A percentile compares a stretch with the other conserved stretches of the same genome.
phyloP scores from a whole-genome alignment of 2,329 filamentous ascomycete genomes.

The Cladosporium sp. region DNA sequence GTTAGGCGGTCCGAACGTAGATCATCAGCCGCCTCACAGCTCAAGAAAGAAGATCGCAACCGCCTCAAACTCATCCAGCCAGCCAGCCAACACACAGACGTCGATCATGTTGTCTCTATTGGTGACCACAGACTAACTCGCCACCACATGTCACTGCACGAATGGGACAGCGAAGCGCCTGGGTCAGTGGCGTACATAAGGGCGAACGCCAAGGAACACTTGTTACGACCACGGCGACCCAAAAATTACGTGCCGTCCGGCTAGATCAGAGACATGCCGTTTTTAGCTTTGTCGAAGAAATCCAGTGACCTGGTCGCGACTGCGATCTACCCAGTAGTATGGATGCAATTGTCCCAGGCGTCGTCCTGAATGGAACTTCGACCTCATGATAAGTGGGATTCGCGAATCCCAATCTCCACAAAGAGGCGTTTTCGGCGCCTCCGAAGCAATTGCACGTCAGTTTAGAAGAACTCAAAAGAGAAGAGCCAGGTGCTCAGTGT shows the following conservation, averaged over 20 bases:
- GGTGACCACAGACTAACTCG: neutral
- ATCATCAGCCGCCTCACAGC: no score
- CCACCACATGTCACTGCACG: neutral
- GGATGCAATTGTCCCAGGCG: no score
- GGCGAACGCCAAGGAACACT: neutral
- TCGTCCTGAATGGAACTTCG: no score
- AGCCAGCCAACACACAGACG: neutral
- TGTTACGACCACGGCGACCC: neutral
- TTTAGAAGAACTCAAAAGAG: neutral
- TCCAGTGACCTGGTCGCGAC: neutral
- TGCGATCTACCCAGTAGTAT: neutral
- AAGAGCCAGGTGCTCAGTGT: neutral
- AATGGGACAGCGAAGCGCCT: neutral
- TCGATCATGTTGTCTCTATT: neutral
- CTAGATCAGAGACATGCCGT: neutral
- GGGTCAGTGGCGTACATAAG: neutral
- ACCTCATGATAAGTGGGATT: no score
- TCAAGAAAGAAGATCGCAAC: neutral
- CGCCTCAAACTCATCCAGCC: neutral
- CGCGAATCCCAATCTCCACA: neutral
- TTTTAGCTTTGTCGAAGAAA: neutral
- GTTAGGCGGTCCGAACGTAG: neutral
- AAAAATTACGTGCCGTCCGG: neutral
- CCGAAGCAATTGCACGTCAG: neutral
- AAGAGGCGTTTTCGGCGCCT: neutral